Base-by-base conservation (phyloP, 169 alveolate species). In the Cryptosporidium bovis region DNA sequence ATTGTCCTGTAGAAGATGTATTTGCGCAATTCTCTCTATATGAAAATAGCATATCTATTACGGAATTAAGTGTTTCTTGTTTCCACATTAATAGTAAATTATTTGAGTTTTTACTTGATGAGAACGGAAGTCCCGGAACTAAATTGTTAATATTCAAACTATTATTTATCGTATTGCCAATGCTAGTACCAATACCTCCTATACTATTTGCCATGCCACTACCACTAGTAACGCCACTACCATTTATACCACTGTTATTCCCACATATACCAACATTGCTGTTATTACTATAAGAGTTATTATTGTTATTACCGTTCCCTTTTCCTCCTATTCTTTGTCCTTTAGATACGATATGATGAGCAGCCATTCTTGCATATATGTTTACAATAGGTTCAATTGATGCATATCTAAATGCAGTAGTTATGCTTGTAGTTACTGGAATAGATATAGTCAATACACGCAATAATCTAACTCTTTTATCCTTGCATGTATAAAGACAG, bases 401-500 rank as follows among this genome's bases (percentile, higher is more conserved):
- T 20, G 87, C 87, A 62, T 77, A 77, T 62, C 87, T 77, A 40
- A 77, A 77, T 10, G 87, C 87, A 24, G 87, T 77, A 2, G 87
- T 77, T 31, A 77, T 77, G 16, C 87, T 77, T 6, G 64, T 77
- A 58, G 77, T 60, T 2, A 77, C 64, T 15, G 87, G 87, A 16
- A 77, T 48, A 15, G 87, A 77, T 40, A 77, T 60, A 12, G 87
- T 77, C 29, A 77, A 66, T 16, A 77, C 87, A 24, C 87, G 31
- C 65, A 77, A 34, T 2, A 77, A 18, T 29, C 87, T 56, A 58
- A 58, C 77, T 20, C 71, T 65, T 29, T 77, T 77, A 24, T 60
- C 62, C 29, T 77, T 77, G 51, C 87, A 77, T 24, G 87, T 77
- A 77, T 77, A 77, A 64, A 84, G 82, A 51, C 93, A 91, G n/a